Conservation (phyloP, 257 asterid species). For the Solanum phureja region DNA sequence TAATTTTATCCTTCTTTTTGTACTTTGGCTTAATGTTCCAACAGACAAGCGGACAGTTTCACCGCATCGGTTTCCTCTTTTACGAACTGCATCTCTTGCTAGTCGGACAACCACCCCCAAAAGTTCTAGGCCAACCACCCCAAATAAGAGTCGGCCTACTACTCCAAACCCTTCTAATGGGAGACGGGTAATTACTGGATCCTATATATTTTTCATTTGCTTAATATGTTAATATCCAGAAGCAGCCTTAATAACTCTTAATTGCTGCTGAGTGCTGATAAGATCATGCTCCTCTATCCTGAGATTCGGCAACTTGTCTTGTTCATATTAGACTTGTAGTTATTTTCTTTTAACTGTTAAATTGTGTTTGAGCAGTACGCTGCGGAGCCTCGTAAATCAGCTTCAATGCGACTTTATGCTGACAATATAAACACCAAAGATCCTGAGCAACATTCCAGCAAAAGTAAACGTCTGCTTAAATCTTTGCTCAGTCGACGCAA, state of each 20-base stretch:
- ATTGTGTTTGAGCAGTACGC: slow-evolving; percentile 34
- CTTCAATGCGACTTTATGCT: slow-evolving; percentile 64
- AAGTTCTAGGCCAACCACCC: slow-evolving; percentile 62
- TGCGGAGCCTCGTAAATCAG: slow-evolving; percentile 69
- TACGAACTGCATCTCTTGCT: slow-evolving; percentile 66
- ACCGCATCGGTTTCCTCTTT: slow-evolving; percentile 76
- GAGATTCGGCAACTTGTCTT: not conserved
- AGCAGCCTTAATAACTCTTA: not conserved
- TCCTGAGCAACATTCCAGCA: slow-evolving; percentile 50
- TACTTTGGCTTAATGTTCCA: not conserved
- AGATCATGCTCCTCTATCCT: not conserved
- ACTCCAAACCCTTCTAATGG: slow-evolving; percentile 60
- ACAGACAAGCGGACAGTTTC: slow-evolving; percentile 69
- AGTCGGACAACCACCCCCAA: slow-evolving; percentile 65
- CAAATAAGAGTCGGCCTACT: slow-evolving; percentile 55
- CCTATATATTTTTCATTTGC: not conserved
- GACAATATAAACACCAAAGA: slow-evolving; percentile 54
- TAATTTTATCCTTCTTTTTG: not conserved
- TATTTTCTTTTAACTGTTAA: not conserved
- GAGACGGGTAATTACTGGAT: slow-evolving; percentile 26
- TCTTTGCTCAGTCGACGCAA: slow-evolving; percentile 80
- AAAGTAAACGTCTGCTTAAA: slow-evolving; percentile 83
- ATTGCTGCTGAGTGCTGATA: not conserved
- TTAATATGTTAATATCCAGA: not conserved
- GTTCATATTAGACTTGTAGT: not conserved